Base-by-base conservation (phyloP, 2,329 filamentous ascomycete genomes). In the Xylariaceae sp. region DNA sequence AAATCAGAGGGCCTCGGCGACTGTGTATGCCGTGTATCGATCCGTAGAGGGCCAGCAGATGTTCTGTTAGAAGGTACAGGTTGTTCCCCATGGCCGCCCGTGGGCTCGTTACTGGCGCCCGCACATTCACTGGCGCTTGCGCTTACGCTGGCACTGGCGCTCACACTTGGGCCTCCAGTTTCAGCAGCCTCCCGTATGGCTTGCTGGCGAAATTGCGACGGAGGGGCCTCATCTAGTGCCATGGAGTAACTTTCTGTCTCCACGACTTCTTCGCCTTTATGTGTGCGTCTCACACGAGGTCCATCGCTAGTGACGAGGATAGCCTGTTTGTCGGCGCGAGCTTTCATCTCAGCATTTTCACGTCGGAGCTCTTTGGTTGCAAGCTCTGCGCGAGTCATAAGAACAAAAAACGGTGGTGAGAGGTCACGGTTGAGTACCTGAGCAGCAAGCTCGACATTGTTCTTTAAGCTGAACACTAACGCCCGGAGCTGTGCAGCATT, bases 231-330 rank as follows among this genome's bases (percentile, higher is more conserved):
- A 40, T 73, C 71, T 29, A 61, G 66, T 1, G 66, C 61, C 19
- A 67, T 61, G 27, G 58, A 64, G 39, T 72, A 69, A n/a, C 73
- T 77, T 35, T 95, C 89, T 45, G 87, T 84, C 58, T 92, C 91
- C 12, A 97, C 80, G 12, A 96, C 72, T 68, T 97, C 94, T 55
- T 96, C 91, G 9, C 94, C 94, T 71, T 97, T 97, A 74, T 97
- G 92, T 2, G 92, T 96, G 62, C 89, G 85, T 64, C 91, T 83
- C 54, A 96, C 86, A 2, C 91, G 84, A 3, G 91, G 90, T 47
- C 83, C 80, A 19, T 88, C 84, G 26, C 88, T 83, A 11, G 89
- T 82, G 56, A 92, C 85, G 35, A 95, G 80, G 46, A 94, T 91
- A 45, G 92, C 88, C 69, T 92, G 88, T 65, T 91, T 89, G 67